A percentile compares a stretch with the other conserved stretches of the same genome.
Conservation (phyloP, 805 yeast genomes). For the Candida lessepsii region DNA sequence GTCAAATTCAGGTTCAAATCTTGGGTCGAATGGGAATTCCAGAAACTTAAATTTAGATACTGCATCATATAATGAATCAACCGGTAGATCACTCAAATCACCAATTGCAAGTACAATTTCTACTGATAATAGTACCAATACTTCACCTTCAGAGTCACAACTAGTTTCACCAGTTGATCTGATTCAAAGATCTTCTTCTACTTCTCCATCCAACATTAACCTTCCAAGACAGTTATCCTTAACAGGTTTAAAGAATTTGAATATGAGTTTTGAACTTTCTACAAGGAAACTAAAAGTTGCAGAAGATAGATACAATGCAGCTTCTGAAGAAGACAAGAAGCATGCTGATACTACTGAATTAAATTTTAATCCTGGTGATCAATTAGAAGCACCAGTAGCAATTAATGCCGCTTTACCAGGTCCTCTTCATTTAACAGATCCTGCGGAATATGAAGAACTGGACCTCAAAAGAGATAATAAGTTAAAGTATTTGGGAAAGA, state of each 20-base stretch:
- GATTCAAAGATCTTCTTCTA: conserved; percentile 8
- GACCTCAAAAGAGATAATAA: conserved; percentile 15
- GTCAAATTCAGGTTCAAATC: neutral
- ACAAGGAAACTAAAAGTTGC: conserved; percentile 23
- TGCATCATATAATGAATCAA: too few species aligned
- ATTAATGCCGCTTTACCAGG: conserved; percentile 15
- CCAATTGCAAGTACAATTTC: neutral
- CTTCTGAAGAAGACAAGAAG: conserved; percentile 1
- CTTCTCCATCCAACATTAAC: conserved; percentile 13
- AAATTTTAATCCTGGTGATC: neutral
- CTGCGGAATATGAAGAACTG: conserved; percentile 20
- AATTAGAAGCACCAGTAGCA: conserved; percentile 8
- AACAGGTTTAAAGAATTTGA: conserved; percentile 29
- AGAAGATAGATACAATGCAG: conserved; percentile 22
- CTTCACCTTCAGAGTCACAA: conserved; percentile 6
- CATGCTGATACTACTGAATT: neutral
- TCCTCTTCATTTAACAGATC: conserved; percentile 28
- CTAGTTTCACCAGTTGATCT: conserved; percentile 8
- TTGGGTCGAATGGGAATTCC: neutral
- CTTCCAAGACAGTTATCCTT: conserved; percentile 37
- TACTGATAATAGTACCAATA: neutral
- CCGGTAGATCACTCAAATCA: neutral
- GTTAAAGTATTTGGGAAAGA: conserved; percentile 21
- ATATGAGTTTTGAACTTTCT: conserved; percentile 35
- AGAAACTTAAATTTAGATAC: neutral